Conservation (phyloP, 1,284 basidiomycete species). For the Boletus mariae region DNA sequence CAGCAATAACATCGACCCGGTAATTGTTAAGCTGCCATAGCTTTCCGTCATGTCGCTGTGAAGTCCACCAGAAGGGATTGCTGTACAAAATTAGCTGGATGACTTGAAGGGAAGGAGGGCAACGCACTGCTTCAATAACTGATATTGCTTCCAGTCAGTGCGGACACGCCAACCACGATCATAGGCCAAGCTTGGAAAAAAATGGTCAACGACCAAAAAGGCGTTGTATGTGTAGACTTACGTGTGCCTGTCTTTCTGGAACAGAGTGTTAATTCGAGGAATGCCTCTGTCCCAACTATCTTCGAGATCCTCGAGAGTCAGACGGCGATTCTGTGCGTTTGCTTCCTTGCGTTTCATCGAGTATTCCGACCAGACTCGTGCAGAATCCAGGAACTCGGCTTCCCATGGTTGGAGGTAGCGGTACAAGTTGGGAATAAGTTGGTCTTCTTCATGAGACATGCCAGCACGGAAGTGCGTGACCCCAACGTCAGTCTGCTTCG, state of each 20-base stretch:
- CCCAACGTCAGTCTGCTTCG: constrained; percentile 96
- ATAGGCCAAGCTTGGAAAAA: constrained; percentile 74
- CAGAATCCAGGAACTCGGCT: constrained; percentile 96
- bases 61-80: constrained; percentile 99
- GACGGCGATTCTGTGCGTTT: constrained; percentile 92
- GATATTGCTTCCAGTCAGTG: constrained; percentile 97
- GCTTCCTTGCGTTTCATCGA: constrained; percentile 99
- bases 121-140: constrained; percentile 82
- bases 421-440: constrained; percentile 95
- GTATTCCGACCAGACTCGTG: constrained; percentile 99
- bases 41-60: constrained; percentile 96
- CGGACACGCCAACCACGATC: constrained; percentile 97
- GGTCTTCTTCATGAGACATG: constrained; percentile 94
- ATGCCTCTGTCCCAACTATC: constrained; percentile 99
- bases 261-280: constrained; percentile 94
- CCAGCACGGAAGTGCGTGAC: constrained; percentile 97
- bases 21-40: constrained; percentile 98
- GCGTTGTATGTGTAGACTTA: constrained; percentile 41
- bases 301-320: constrained; percentile 96
- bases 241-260: constrained; percentile 98
- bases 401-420: constrained; percentile 99
- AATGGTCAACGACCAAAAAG: constrained; percentile 44
- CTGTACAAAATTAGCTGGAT: constrained; percentile 35
- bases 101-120: not conserved
- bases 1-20: constrained; percentile 98